phyloP scores from a whole-genome alignment of 371 early-diverging fungal genomes.

The Mortierella sp. region DNA sequence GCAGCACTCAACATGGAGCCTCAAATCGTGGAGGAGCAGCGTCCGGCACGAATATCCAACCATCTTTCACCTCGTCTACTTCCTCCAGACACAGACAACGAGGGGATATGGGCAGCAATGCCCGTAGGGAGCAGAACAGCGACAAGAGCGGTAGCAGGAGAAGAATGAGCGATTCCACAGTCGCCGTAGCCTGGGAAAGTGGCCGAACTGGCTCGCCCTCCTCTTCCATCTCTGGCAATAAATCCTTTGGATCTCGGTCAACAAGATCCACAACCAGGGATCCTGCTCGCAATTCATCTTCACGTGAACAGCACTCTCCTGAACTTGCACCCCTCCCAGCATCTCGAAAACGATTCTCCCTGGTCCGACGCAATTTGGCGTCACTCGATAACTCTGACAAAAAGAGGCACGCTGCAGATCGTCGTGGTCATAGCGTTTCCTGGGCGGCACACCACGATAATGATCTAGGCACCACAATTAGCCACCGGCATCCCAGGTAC shows the following conservation, averaged over 20 bases:
- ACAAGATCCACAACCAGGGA: background rate
- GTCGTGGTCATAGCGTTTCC: constrained; percentile 3
- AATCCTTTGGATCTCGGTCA: background rate
- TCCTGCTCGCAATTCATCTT: background rate
- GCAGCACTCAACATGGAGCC: background rate
- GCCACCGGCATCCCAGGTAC: background rate
- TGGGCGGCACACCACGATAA: constrained; percentile 8
- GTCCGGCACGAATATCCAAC: constrained; percentile 1
- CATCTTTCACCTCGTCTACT: background rate
- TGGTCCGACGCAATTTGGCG: constrained; percentile 19
- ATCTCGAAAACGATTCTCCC: constrained; percentile 22
- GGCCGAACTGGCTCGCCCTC: background rate
- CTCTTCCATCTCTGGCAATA: background rate
- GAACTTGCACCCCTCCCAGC: background rate
- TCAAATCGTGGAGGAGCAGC: background rate
- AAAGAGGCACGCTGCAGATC: background rate
- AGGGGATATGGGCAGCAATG: background rate
- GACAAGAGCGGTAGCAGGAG: background rate
- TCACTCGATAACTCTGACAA: background rate
- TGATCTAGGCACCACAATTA: background rate
- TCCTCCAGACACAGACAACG: background rate
- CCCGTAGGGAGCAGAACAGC: constrained; percentile 1
- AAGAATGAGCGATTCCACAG: constrained; percentile 6
- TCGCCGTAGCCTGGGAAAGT: background rate
- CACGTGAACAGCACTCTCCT: background rate